Evolutionary conservation across 2,329 filamentous ascomycete species (phyloP), one percentile per base, ranked within the genome.

Genomic region (Lasiodiplodia sp.): DNA sequence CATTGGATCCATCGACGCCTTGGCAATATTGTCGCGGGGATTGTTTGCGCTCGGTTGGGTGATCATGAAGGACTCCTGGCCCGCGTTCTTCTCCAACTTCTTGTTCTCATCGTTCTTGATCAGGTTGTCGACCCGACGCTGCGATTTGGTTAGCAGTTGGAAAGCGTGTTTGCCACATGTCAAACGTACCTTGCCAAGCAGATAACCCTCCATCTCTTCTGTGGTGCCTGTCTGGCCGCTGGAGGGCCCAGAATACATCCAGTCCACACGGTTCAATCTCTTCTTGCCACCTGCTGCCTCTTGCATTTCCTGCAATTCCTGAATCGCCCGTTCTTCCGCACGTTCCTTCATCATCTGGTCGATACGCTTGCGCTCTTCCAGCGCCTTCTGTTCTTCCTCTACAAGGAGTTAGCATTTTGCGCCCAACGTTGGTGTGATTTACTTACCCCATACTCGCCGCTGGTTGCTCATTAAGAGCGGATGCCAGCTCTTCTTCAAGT

Each of bases 201-300:
- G 82, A 78, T 97, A 99, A 4, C 92, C 93, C 77, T 99, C 96
- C 82, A 93, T 94, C 81, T 98, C 96, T 79, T 97, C 95, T 0
- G 82, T 89, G 4, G 83, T 81, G 23, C 79, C 82, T 28, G 87
- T 88, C 75, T 92, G 90, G 44, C 93, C 92, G 68, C 85, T 86
- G 62, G 91, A 91, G 8, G 96, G 94, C 1, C 95, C 95, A 74
- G 91, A 89, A 81, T 99, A 99, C 93, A 99, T 97, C 93, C 96
- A 99, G 75, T 98, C 96, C 31, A 99, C 95, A 44, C 94, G 89
- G 74, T 95, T 91, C 37, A 91, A 83, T 66, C 91, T 87, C 76
- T 93, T 94, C 74, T 87, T 89, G 68, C 94, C 94, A 47, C 96
- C 96, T 0, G 94, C 91, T 2, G 91, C 90, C 81, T 97, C 96